phyloP scores from a whole-genome alignment of 495 filamentous ascomycete genomes.

The Neurospora sp. region DNA sequence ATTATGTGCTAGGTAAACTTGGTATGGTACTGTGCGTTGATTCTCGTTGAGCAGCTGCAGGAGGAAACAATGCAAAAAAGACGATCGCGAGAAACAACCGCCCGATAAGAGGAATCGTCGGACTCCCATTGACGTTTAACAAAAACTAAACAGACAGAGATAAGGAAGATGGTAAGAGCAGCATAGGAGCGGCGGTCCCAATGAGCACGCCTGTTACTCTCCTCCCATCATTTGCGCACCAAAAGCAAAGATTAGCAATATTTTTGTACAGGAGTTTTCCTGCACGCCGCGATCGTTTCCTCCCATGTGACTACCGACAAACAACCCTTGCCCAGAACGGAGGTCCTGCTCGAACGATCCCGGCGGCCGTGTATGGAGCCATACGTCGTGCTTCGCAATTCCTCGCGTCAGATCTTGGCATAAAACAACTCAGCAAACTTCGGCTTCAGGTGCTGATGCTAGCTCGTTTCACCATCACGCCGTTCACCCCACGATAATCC shows the following conservation, averaged over 20 bases:
- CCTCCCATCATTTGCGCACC: not conserved
- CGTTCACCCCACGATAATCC: not conserved
- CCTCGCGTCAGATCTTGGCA: not conserved
- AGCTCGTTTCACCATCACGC: not conserved
- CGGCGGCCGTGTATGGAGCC: not conserved
- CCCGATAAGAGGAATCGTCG: not conserved
- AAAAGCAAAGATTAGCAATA: not conserved
- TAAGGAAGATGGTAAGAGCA: not conserved
- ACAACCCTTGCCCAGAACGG: not conserved
- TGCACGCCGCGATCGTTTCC: not conserved
- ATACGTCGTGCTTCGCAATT: not conserved
- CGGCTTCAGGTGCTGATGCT: not conserved
- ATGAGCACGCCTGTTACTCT: not conserved
- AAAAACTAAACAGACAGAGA: not conserved
- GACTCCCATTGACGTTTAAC: not conserved
- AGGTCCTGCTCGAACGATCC: not conserved
- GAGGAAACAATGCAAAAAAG: not conserved
- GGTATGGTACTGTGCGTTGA: not conserved
- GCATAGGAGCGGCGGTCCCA: not conserved
- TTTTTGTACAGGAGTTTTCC: not conserved
- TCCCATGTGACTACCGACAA: not conserved
- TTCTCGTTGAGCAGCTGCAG: not conserved
- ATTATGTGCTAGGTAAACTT: not conserved
- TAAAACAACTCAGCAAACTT: not conserved
- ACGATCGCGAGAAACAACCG: not conserved